Evolutionary conservation across 2,329 filamentous ascomycete species (phyloP).

Genomic region (Geoglossum cookeanum): DNA sequence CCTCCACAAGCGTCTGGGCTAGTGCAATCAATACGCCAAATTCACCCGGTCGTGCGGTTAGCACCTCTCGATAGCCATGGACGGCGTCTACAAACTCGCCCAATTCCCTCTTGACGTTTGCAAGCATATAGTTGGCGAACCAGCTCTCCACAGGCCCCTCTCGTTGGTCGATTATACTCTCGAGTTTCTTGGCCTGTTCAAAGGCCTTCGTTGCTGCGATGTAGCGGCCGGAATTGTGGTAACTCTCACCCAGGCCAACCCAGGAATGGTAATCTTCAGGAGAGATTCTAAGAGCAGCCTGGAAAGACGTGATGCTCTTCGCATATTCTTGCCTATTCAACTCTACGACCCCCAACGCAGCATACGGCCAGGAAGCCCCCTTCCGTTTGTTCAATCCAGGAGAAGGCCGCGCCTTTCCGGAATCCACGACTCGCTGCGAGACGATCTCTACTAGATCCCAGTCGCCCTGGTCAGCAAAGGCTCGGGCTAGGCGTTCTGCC

Average conservation of each 20-base stretch:
- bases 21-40: slow-evolving; percentile 76
- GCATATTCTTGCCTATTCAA: slow-evolving; percentile 84
- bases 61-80: slow-evolving; percentile 52
- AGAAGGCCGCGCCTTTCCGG: slow-evolving; percentile 76
- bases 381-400: slow-evolving; percentile 75
- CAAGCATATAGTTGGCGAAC: slow-evolving; percentile 95
- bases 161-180: slow-evolving; percentile 34
- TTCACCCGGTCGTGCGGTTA: slow-evolving; percentile 48
- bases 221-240: slow-evolving; percentile 81
- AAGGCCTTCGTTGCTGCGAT: slow-evolving; percentile 90
- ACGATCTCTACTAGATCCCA: slow-evolving; percentile 95
- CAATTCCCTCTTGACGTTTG: slow-evolving; percentile 81
- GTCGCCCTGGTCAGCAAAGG: slow-evolving; percentile 76
- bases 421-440: slow-evolving; percentile 76
- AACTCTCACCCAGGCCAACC: slow-evolving; percentile 93
- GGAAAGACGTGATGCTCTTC: slow-evolving; percentile 79
- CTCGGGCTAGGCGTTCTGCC: slow-evolving; percentile 67
- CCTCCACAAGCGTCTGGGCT: slow-evolving; percentile 74
- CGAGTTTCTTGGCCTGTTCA: slow-evolving; percentile 60
- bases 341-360: slow-evolving; percentile 81
- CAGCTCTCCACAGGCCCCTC: slow-evolving; percentile 51
- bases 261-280: slow-evolving; percentile 87
- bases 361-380: slow-evolving; percentile 89
- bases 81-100: slow-evolving; percentile 80
- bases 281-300: slow-evolving; percentile 66